Percentiles rank a stretch among this genome's conserved stretches.
These are phyloP conservation scores for Centella asiatica DNA, from an alignment of 129 eudicot genomes.

Conservation along the genomic window DNA sequence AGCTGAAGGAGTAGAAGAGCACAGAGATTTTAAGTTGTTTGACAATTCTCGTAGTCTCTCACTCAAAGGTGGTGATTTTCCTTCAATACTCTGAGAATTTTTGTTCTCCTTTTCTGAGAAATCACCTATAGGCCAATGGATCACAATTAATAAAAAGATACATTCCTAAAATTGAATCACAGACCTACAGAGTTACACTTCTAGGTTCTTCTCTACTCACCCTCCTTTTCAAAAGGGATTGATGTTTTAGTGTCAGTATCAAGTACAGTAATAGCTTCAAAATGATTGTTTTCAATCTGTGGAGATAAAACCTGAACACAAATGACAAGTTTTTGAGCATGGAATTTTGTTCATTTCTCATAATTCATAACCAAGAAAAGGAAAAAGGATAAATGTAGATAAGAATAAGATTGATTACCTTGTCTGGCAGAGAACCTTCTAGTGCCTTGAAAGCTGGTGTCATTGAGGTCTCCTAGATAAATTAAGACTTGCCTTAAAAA, in stretches of 20 bases:
- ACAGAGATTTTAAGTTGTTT: constrained; percentile 39
- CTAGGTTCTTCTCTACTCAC: constrained; percentile 5
- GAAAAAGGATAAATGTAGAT: too few relatives aligned
- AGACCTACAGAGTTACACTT: not conserved
- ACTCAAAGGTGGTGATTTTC: constrained; percentile 58
- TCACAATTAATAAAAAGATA: not conserved
- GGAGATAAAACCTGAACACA: constrained; percentile 32
- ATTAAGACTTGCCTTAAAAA: not conserved
- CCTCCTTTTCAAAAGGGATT: constrained; percentile 5
- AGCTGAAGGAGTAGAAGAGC: constrained; percentile 36
- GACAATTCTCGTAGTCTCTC: constrained; percentile 39
- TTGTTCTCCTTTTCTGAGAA: constrained; percentile 32
- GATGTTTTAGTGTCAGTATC: constrained; percentile 12
- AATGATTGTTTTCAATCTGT: constrained; percentile 5
- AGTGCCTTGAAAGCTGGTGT: not conserved
- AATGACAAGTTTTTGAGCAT: not conserved
- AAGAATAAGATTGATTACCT: not conserved
- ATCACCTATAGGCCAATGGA: constrained; percentile 23
- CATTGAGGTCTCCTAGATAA: constrained; percentile 4
- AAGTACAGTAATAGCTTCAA: constrained; percentile 12
- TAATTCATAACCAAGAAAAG: not conserved
- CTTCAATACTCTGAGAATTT: constrained; percentile 11
- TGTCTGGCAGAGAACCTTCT: not conserved
- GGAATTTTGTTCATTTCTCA: not conserved
- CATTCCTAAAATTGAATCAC: not conserved